Conservation (phyloP, 2,329 filamentous ascomycete species). For the Ilyonectria sp. region DNA sequence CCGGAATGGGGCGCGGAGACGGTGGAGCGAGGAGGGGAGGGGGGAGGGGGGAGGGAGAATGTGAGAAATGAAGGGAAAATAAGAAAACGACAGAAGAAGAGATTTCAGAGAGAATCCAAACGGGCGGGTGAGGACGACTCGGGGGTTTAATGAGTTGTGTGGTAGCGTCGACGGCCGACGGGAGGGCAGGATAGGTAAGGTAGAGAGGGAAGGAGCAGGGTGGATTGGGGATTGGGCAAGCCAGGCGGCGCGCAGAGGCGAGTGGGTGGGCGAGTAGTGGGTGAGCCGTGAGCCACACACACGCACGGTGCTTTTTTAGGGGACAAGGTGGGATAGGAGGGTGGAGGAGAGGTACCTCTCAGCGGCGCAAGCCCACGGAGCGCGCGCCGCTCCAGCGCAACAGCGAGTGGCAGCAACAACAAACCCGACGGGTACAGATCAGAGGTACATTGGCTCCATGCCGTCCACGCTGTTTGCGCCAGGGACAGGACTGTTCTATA, state of each 20-base stretch:
- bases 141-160: constrained; percentile 54
- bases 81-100: constrained; percentile 50
- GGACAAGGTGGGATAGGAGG: constrained; percentile 40
- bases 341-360: constrained; percentile 34
- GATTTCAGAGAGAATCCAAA: constrained; percentile 49
- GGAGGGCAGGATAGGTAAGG: constrained; percentile 33
- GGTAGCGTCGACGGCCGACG: constrained; percentile 45
- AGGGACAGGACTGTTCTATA: neutral
- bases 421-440: constrained; percentile 1
- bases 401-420: neutral
- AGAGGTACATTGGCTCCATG: constrained; percentile 2
- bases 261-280: constrained; percentile 28
- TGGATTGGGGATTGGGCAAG: constrained; percentile 36
- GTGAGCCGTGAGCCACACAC: constrained; percentile 44
- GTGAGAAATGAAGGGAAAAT: constrained; percentile 50
- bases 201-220: constrained; percentile 33
- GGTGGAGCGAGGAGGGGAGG: constrained; percentile 49
- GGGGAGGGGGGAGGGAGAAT: constrained; percentile 41
- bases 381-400: constrained; percentile 5
- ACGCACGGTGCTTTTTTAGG: constrained; percentile 48
- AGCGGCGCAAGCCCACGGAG: constrained; percentile 9
- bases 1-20: constrained; percentile 52
- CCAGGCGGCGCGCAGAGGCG: constrained; percentile 1
- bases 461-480: neutral
- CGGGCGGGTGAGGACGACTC: constrained; percentile 46